Evolutionary conservation across 257 asterid species (phyloP).

Genomic region (Solanum chilense): DNA sequence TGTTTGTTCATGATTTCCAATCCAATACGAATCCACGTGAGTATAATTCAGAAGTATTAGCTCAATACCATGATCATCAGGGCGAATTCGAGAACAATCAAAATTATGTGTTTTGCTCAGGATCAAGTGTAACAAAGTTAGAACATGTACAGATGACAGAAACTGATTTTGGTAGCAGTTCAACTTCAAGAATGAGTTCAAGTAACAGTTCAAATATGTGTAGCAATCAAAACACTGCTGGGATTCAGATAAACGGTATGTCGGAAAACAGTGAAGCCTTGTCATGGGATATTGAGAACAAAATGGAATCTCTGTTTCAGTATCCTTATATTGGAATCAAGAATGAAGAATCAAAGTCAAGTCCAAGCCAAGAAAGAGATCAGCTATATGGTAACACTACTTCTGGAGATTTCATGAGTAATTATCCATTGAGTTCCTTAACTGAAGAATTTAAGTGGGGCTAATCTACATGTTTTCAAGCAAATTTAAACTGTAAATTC

Average conservation of each 20-base stretch:
- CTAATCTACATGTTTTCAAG: conserved; percentile 11
- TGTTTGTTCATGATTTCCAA: conserved; percentile 28
- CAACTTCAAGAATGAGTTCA: conserved; percentile 27
- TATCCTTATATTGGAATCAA: conserved; percentile 11
- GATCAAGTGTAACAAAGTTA: conserved; percentile 32
- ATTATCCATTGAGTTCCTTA: conserved; percentile 28
- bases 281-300: conserved; percentile 40
- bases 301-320: conserved; percentile 32
- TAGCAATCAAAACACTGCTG: conserved; percentile 3
- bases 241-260: neutral
- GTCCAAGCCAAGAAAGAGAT: neutral
- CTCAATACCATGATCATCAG: neutral
- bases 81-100: conserved; percentile 8
- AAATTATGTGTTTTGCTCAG: conserved; percentile 15
- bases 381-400: conserved; percentile 2
- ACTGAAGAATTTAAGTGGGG: conserved; percentile 23
- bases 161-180: conserved; percentile 13
- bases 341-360: conserved; percentile 25
- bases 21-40: conserved; percentile 21
- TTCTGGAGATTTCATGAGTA: neutral
- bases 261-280: conserved; percentile 15
- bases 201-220: conserved; percentile 23
- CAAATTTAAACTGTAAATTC: neutral
- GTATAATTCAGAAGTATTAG: neutral
- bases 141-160: conserved; percentile 22